Evolutionary conservation across 306 rosid species (phyloP).

Genomic region (Corylus avellana): DNA sequence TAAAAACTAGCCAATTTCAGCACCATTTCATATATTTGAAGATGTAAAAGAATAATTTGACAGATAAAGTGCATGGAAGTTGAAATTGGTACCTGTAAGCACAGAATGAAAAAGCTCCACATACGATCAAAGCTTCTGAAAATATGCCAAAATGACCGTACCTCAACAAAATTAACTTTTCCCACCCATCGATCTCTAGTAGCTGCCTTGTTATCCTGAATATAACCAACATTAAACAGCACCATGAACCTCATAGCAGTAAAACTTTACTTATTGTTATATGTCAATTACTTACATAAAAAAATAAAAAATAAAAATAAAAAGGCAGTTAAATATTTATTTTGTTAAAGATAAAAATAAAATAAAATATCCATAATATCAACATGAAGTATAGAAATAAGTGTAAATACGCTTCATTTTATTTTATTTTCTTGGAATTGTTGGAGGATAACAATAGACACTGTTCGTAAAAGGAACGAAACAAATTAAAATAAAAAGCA

Average conservation of each 20-base stretch:
- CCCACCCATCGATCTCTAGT: conserved; percentile 83
- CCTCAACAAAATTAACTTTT: conserved; percentile 93
- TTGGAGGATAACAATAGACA: not conserved
- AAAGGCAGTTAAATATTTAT: too few relatives aligned
- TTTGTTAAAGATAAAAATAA: too few relatives aligned
- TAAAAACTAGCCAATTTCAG: conserved; percentile 28
- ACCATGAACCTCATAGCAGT: too few relatives aligned
- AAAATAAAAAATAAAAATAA: too few relatives aligned
- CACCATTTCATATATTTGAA: conserved; percentile 16
- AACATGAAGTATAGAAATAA: not conserved
- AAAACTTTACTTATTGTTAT: too few relatives aligned
- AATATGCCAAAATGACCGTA: conserved; percentile 92
- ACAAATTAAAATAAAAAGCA: conserved; percentile 18
- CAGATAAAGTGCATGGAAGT: conserved; percentile 15
- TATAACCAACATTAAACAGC: too few relatives aligned
- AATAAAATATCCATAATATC: not conserved
- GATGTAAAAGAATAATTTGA: conserved; percentile 9
- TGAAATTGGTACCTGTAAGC: conserved; percentile 74
- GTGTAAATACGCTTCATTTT: not conserved
- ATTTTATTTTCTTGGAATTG: not conserved
- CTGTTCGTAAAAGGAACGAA: not conserved
- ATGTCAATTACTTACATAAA: too few relatives aligned
- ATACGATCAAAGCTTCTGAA: conserved; percentile 98
- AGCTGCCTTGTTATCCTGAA: conserved; percentile 66
- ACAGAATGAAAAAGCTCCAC: conserved; percentile 93